Conservation (phyloP, 768 basidiomycete genomes). For the Lactifluus pinguis region DNA sequence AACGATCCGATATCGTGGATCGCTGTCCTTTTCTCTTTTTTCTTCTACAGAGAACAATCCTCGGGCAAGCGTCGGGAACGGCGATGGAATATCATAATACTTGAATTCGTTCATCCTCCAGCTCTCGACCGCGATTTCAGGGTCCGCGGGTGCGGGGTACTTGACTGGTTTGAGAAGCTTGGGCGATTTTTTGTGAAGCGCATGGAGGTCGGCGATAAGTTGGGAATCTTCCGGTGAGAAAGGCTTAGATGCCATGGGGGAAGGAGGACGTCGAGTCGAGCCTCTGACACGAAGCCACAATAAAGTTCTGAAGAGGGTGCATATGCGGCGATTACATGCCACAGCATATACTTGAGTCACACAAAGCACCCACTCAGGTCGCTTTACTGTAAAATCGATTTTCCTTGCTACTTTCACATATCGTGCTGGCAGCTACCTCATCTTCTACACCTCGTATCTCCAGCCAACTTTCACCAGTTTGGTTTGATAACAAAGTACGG, state of each 20-base stretch:
- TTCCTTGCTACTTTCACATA: too few relatives aligned
- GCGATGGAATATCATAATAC: constrained; percentile 81
- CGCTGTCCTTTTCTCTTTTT: constrained; percentile 25
- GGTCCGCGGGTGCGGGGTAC: constrained; percentile 51
- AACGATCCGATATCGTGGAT: constrained; percentile 51
- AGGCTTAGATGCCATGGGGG: constrained; percentile 20
- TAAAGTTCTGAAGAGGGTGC: not conserved
- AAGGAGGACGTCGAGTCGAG: not conserved
- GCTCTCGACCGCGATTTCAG: constrained; percentile 51
- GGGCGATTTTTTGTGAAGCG: constrained; percentile 43
- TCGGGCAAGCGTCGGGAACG: constrained; percentile 91
- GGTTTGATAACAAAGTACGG: too few relatives aligned
- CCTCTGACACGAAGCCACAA: not conserved
- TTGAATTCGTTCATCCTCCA: constrained; percentile 99
- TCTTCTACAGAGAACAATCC: constrained; percentile 72
- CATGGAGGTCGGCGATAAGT: constrained; percentile 47
- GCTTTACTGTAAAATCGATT: too few relatives aligned
- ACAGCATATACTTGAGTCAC: not conserved
- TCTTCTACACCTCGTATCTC: too few relatives aligned
- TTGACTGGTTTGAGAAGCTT: constrained; percentile 56
- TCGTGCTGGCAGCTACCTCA: too few relatives aligned
- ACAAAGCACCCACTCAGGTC: too few relatives aligned
- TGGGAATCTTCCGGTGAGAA: constrained; percentile 42
- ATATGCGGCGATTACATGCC: not conserved
- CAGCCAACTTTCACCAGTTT: too few relatives aligned